phyloP scores from a whole-genome alignment of 75 land plant species.

The Larix kaempferi region DNA sequence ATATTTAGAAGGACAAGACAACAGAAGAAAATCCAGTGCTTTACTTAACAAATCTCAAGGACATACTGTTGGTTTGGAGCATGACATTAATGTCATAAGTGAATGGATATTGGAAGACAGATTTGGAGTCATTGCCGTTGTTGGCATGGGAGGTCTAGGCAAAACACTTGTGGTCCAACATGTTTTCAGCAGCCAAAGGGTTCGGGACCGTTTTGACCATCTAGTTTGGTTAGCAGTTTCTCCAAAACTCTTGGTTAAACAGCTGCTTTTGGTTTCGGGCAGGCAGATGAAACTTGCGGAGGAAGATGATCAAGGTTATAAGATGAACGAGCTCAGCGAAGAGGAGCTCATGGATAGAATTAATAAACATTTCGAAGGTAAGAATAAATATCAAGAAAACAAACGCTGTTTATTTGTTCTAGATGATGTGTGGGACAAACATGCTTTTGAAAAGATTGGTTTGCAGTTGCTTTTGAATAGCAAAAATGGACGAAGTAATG shows the following conservation, averaged over 20 bases:
- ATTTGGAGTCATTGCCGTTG: neutral
- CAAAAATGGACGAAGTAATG: too few species aligned
- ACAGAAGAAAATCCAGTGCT: neutral
- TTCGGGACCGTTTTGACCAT: neutral
- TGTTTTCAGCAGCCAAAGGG: neutral
- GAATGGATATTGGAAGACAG: too few species aligned
- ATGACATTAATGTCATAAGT: too few species aligned
- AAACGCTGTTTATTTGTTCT: neutral
- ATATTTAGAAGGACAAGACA: neutral
- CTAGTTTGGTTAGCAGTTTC: neutral
- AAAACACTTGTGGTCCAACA: neutral
- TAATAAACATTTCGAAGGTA: neutral
- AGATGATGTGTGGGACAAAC: conserved; percentile 2
- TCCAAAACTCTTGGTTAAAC: neutral
- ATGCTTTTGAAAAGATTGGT: too few species aligned
- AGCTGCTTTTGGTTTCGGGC: neutral
- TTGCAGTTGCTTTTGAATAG: too few species aligned
- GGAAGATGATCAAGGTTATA: neutral
- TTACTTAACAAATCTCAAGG: too few species aligned
- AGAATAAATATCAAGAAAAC: too few species aligned
- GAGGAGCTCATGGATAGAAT: neutral
- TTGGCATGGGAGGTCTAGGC: conserved; percentile 1
- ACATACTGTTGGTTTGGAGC: too few species aligned
- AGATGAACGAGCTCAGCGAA: neutral
- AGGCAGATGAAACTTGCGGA: neutral